These are phyloP conservation scores for Solanum chacoense DNA, from an alignment of 305 asterid genomes.

Conservation along the genomic window DNA sequence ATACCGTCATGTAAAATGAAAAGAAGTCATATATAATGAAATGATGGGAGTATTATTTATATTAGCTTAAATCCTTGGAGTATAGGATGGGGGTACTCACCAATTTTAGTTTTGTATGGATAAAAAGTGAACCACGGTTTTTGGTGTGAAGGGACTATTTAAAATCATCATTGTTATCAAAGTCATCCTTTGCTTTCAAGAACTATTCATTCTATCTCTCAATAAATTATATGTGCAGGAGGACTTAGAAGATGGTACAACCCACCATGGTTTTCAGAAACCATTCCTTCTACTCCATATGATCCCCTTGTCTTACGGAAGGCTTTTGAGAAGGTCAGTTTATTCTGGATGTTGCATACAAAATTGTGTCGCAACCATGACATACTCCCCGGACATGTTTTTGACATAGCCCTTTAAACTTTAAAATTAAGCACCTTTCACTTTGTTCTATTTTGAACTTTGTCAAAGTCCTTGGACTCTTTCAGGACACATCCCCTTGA, in stretches of 20 bases:
- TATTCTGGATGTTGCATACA: slow-evolving; percentile 3
- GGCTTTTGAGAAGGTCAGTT: slow-evolving; percentile 93
- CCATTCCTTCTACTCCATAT: slow-evolving; percentile 68
- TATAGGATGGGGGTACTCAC: neutral
- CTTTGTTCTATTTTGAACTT: neutral
- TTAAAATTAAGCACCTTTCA: neutral
- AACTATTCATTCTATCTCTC: neutral
- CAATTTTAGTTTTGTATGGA: neutral
- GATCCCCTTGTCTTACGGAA: slow-evolving; percentile 66
- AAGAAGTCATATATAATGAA: neutral
- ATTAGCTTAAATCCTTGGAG: neutral
- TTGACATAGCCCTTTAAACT: neutral
- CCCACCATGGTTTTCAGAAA: slow-evolving; percentile 83
- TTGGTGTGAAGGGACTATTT: neutral
- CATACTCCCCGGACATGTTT: neutral
- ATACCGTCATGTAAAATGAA: neutral
- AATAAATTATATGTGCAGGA: slow-evolving; percentile 42
- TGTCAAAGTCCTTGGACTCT: neutral
- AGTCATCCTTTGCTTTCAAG: slow-evolving; percentile 4
- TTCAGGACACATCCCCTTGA: neutral
- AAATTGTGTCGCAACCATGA: neutral
- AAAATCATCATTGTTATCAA: neutral
- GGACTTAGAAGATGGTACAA: slow-evolving; percentile 91
- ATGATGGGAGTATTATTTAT: neutral
- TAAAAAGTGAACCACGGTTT: neutral